These are phyloP conservation scores for Euptelea pleiosperma DNA, from an alignment of 164 flowering plant species.

Conservation along the genomic window DNA sequence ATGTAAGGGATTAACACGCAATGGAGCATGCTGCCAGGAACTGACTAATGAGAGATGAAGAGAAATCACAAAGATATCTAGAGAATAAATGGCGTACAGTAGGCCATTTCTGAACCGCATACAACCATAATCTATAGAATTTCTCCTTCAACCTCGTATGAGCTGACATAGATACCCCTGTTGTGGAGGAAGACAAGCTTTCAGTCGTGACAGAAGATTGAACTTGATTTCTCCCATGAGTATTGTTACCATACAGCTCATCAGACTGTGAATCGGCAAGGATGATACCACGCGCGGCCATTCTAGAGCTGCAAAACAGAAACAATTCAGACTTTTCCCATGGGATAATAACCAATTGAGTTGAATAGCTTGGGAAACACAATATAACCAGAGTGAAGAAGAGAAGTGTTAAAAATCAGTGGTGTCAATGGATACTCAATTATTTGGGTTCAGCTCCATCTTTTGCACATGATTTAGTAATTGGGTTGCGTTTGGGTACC, in stretches of 20 bases:
- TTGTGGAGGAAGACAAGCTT: conserved; percentile 34
- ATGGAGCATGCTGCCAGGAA: not conserved
- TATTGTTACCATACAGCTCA: conserved; percentile 31
- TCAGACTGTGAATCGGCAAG: conserved; percentile 64
- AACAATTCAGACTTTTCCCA: not conserved
- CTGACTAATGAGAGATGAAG: not conserved
- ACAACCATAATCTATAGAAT: conserved; percentile 44
- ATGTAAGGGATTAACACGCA: conserved; percentile 1
- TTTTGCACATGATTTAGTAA: not conserved
- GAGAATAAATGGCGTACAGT: conserved; percentile 40
- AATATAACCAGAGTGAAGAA: not conserved
- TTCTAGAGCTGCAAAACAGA: conserved; percentile 61
- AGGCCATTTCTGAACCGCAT: conserved; percentile 77
- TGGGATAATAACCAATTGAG: not conserved
- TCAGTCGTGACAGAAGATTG: conserved; percentile 33
- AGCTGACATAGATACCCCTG: conserved; percentile 33
- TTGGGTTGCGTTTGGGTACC: not conserved
- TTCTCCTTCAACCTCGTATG: conserved; percentile 52
- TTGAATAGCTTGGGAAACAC: not conserved
- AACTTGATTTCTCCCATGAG: conserved; percentile 26
- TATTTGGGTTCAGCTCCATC: not conserved
- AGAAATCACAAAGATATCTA: conserved; percentile 5
- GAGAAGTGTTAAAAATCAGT: not conserved
- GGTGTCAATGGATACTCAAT: too few species aligned
- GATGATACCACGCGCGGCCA: conserved; percentile 72